Conservation (phyloP, 768 basidiomycete species). For the Pholiota conissans region DNA sequence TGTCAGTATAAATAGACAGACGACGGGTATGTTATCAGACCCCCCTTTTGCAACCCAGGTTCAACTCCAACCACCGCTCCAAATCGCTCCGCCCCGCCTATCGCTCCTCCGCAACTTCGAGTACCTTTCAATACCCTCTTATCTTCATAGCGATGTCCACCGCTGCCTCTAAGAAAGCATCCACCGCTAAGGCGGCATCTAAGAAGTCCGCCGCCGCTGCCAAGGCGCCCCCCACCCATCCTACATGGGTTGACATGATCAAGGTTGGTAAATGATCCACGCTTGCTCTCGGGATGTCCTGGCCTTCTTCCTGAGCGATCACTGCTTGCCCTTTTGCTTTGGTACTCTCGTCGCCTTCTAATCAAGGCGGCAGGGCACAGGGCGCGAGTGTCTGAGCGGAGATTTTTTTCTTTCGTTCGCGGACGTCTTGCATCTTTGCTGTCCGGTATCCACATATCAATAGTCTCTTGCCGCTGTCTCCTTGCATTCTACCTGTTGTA, state of each 20-base stretch:
- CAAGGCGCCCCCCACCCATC: conserved; percentile 51
- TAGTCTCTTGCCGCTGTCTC: not conserved
- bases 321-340: not conserved
- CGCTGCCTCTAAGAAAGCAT: conserved; percentile 30
- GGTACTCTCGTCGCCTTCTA: conserved; percentile 11
- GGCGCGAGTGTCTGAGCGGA: conserved; percentile 20
- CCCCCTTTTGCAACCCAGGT: conserved; percentile 35
- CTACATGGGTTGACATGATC: conserved; percentile 76
- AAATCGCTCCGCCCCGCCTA: conserved; percentile 18
- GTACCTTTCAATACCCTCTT: conserved; percentile 6
- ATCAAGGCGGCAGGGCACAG: conserved; percentile 23
- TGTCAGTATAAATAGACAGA: conserved; percentile 47
- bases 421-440: not conserved
- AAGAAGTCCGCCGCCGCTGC: conserved; percentile 48
- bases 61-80: conserved; percentile 23
- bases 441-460: not conserved
- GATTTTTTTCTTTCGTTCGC: conserved; percentile 1
- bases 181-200: conserved; percentile 34
- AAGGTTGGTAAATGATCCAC: conserved; percentile 49
- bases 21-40: conserved; percentile 33
- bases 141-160: conserved; percentile 15
- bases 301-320: not conserved
- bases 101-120: conserved; percentile 15
- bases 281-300: not conserved
- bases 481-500: not conserved